Evolutionary conservation across 768 basidiomycete species (phyloP).

Genomic region (Tremella yokohamensis): DNA sequence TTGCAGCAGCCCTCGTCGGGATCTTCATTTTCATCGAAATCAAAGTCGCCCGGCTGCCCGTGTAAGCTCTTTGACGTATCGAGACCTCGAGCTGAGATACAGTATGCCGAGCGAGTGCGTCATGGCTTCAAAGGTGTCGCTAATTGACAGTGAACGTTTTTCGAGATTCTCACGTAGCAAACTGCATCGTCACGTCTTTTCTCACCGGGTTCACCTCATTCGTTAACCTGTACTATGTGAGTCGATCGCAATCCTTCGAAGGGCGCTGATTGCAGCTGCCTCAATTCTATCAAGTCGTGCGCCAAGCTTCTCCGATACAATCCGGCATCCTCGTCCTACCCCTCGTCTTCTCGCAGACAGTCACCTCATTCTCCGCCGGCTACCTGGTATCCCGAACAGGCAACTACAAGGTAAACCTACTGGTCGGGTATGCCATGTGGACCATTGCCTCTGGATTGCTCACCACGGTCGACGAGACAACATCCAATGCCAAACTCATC

Average conservation of each 20-base stretch:
- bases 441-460: conserved; percentile 66
- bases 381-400: conserved; percentile 64
- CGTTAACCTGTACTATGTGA: conserved; percentile 58
- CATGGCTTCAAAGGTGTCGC: no score
- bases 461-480: conserved; percentile 60
- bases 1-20: conserved; percentile 58
- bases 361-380: conserved; percentile 57
- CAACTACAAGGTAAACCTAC: conserved; percentile 62
- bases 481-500: conserved; percentile 58
- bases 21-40: conserved; percentile 71
- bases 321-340: conserved; percentile 68
- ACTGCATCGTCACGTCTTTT: conserved; percentile 68
- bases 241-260: no score
- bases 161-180: conserved; percentile 62
- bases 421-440: conserved; percentile 64
- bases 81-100: no score
- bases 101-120: no score
- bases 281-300: conserved; percentile 69
- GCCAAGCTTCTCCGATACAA: conserved; percentile 65
- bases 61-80: no score
- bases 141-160: conserved; percentile 72
- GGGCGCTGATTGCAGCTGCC: conserved; percentile 53
- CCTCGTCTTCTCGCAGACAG: conserved; percentile 63
- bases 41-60: conserved; percentile 65
- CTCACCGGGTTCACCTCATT: conserved; percentile 55